A percentile compares a stretch with the other conserved stretches of the same genome.
Conservation (phyloP, 768 basidiomycete genomes). For the Lentinula sp. region DNA sequence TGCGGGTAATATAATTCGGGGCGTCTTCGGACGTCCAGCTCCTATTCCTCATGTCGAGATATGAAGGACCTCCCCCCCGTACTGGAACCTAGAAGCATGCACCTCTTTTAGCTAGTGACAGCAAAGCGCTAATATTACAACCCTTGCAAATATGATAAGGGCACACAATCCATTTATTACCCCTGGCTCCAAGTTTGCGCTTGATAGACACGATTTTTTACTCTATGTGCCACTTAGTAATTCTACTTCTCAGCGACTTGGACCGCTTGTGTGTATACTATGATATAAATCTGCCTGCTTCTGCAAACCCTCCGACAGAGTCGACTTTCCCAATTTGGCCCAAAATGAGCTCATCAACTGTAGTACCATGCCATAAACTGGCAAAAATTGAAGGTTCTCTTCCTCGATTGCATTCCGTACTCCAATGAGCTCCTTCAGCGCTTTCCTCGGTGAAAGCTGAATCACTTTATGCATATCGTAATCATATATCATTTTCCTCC, state of each 20-base stretch:
- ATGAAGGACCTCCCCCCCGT: background rate
- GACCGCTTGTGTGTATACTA: too few relatives aligned
- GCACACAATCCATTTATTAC: too few relatives aligned
- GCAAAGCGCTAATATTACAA: too few relatives aligned
- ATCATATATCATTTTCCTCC: background rate
- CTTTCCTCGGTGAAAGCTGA: background rate
- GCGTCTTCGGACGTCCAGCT: background rate
- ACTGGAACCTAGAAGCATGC: too few relatives aligned
- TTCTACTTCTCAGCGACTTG: too few relatives aligned
- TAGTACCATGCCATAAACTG: background rate
- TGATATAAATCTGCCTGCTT: too few relatives aligned
- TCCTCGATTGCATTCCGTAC: background rate
- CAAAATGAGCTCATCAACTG: background rate
- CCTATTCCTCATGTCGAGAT: background rate
- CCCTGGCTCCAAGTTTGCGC: too few relatives aligned
- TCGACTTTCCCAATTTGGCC: background rate
- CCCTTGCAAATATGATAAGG: too few relatives aligned
- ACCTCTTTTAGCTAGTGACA: too few relatives aligned
- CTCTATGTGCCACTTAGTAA: too few relatives aligned
- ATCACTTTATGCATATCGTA: background rate
- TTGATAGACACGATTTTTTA: too few relatives aligned
- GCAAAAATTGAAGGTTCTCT: background rate
- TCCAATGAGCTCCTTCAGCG: background rate
- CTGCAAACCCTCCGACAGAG: too few relatives aligned
- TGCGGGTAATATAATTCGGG: background rate